Percentiles rank a stretch among this genome's conserved stretches.
These are phyloP conservation scores for Phialocephala subalpina DNA, from an alignment of 2,329 filamentous ascomycete species.

Conservation along the genomic window DNA sequence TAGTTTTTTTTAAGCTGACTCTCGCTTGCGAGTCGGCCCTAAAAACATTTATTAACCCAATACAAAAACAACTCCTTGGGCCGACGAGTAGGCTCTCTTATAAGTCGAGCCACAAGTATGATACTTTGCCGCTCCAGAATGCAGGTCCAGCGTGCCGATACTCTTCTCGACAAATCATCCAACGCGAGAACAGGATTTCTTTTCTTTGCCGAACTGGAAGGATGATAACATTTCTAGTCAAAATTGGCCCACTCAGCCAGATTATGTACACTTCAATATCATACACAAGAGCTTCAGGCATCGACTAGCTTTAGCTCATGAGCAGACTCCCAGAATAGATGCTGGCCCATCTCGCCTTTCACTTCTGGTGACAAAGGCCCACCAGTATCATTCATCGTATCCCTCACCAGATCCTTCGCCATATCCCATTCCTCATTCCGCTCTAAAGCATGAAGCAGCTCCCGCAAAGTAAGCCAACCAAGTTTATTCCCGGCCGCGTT, in stretches of 20 bases:
- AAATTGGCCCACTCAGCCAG: no score
- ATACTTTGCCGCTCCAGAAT: background rate
- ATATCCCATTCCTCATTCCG: constrained; percentile 41
- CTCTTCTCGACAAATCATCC: no score
- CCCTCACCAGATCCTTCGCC: constrained; percentile 42
- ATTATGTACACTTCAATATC: background rate
- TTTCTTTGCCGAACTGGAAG: no score
- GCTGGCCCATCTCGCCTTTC: constrained; percentile 38
- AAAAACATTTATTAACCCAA: no score
- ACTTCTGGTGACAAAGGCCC: constrained; percentile 31
- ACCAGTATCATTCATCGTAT: constrained; percentile 38
- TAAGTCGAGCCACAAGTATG: background rate
- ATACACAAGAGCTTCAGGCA: constrained; percentile 6
- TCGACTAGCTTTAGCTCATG: constrained; percentile 35
- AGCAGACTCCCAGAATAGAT: constrained; percentile 42
- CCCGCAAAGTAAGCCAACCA: constrained; percentile 40
- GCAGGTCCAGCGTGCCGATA: no score
- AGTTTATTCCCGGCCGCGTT: constrained; percentile 35
- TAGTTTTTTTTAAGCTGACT: no score
- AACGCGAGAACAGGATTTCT: no score
- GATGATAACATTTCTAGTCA: no score
- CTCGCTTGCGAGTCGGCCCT: no score
- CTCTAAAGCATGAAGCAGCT: constrained; percentile 40
- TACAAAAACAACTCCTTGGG: no score
- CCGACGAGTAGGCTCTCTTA: no score